Base-by-base conservation (phyloP, 108 stramenopile species). In the Cyclotella sp. region DNA sequence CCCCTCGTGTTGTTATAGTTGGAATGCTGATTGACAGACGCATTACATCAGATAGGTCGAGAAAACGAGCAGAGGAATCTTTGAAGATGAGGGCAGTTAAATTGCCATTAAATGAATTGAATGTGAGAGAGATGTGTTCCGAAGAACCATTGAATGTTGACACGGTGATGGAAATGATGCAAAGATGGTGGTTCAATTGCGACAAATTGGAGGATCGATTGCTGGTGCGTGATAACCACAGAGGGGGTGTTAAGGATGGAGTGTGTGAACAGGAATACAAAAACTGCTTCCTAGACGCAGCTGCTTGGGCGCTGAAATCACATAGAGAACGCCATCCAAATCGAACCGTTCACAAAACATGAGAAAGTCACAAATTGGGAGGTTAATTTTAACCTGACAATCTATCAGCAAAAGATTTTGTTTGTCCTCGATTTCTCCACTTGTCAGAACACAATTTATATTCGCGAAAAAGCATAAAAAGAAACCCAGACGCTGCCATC, bases 121-220 rank as follows among this genome's bases (percentile, higher is more conserved):
- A 82, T 73, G 83, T 70, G 0, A 61, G 30, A 43, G 76, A 63
- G 54, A 85, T 91, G 47, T 27, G 53, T 39, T 68, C 73, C 10
- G 72, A 79, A 11, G 90, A 93, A 67, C 91, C 94, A 3, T 69
- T 95, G 34, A 95, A 95, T 85, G 88, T 93, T 12, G 94, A 95
- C 68, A 84, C 84, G 34, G 79, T 91, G 3, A 63, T 95, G 85
- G 92, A 92, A 59, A 70, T 87, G 62, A 89, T 90, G 84, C 89
- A 92, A 61, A 79, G 86, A 73, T 94, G 90, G 89, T 85, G 79
- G 79, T 84, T 82, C 76, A 91, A 93, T 54, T 74, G 69, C 60
- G 82, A 85, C 13, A 40, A 54, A 57, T 1, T 76, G 68, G 53
- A 70, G 19, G 19, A 74, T n/a, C 27, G 42, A 42, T 53, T 45